Evolutionary conservation across 352 stramenopile genomes (phyloP).

Genomic region (Blastocystis sp.): DNA sequence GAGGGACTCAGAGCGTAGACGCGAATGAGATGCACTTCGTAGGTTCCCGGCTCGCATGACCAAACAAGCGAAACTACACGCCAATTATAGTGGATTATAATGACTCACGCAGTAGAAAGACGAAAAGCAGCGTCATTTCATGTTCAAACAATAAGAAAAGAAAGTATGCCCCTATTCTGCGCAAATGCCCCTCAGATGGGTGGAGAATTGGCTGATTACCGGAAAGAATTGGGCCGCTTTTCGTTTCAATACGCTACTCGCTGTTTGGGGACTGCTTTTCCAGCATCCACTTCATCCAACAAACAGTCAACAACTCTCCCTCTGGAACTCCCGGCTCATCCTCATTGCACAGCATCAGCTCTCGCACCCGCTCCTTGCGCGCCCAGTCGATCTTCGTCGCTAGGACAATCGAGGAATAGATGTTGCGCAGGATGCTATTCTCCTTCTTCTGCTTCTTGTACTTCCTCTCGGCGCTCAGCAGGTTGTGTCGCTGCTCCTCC

Average conservation of each 20-base stretch:
- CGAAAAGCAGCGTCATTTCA: no score
- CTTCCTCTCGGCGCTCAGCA: conserved; percentile 28
- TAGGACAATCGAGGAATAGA: conserved; percentile 51
- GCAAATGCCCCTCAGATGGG: no score
- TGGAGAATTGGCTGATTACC: no score
- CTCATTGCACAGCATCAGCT: conserved; percentile 59
- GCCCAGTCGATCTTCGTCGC: conserved; percentile 41
- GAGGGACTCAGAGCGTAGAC: background rate
- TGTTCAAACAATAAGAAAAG: no score
- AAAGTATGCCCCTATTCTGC: no score
- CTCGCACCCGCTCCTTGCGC: conserved; percentile 22
- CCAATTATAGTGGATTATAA: no score
- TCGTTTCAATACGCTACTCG: no score
- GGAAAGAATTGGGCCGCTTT: no score
- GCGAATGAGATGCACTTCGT: background rate
- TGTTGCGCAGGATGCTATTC: conserved; percentile 30
- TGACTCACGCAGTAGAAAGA: no score
- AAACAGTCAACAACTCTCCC: conserved; percentile 1
- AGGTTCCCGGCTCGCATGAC: background rate
- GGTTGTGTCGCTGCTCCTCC: background rate
- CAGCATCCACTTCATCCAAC: background rate
- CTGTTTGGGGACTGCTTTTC: no score
- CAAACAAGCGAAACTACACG: no score
- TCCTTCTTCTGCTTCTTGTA: conserved; percentile 17
- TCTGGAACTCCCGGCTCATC: conserved; percentile 53